phyloP scores from a whole-genome alignment of 805 yeast species.

The Kodamaea restingae region DNA sequence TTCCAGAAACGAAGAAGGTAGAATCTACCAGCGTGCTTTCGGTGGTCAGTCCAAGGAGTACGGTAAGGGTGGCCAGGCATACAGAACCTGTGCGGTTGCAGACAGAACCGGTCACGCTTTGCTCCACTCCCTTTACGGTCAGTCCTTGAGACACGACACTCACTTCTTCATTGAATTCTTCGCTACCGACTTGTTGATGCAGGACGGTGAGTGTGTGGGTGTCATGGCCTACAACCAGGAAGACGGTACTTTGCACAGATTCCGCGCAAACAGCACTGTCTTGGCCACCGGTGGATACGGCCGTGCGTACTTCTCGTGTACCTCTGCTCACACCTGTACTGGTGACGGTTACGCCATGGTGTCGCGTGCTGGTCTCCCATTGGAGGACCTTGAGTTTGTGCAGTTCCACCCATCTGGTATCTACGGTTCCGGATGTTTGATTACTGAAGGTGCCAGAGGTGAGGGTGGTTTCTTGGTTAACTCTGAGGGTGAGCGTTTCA shows the following conservation, averaged over 20 bases:
- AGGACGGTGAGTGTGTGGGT: slow-evolving; percentile 95
- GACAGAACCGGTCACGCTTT: slow-evolving; percentile 98
- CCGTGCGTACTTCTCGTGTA: slow-evolving; percentile 96
- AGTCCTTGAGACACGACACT: slow-evolving; percentile 93
- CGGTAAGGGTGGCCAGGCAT: slow-evolving; percentile 99
- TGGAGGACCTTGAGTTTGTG: slow-evolving; percentile 94
- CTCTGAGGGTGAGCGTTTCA: slow-evolving; percentile 97
- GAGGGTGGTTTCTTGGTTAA: slow-evolving; percentile 97
- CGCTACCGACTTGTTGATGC: slow-evolving; percentile 90
- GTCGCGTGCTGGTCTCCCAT: slow-evolving; percentile 95
- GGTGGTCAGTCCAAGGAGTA: slow-evolving; percentile 95
- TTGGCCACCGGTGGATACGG: slow-evolving; percentile 99
- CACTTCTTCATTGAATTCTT: slow-evolving; percentile 97
- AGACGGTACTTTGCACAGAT: slow-evolving; percentile 97
- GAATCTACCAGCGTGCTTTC: slow-evolving; percentile 97
- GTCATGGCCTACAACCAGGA: slow-evolving; percentile 97
- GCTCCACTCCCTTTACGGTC: slow-evolving; percentile 93
- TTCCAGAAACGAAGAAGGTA: slow-evolving; percentile 94
- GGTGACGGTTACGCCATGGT: slow-evolving; percentile 99
- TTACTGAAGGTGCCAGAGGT: slow-evolving; percentile 99
- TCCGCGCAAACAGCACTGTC: slow-evolving; percentile 93
- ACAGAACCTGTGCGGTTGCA: slow-evolving; percentile 99
- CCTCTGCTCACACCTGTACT: slow-evolving; percentile 99
- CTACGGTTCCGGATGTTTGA: slow-evolving; percentile 97
- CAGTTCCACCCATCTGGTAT: slow-evolving; percentile 99